Conservation (phyloP, 257 asterid species). For the Salvia rosmarinus region DNA sequence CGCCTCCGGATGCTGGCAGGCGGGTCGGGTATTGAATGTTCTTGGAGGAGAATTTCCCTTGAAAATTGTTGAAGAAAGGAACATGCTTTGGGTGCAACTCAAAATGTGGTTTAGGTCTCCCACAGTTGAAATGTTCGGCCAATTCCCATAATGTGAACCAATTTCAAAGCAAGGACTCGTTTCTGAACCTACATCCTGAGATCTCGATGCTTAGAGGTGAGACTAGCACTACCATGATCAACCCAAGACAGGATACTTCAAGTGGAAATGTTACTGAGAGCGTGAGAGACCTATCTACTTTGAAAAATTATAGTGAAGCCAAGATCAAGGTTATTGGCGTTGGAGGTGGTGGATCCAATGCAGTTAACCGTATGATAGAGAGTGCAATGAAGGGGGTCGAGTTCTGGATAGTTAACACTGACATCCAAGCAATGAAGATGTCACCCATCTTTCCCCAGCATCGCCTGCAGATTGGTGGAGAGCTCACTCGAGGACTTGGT, state of each 20-base stretch:
- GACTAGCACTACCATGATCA: slow-evolving; percentile 45
- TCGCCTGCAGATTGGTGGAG: slow-evolving; percentile 90
- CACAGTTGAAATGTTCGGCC: slow-evolving; percentile 63
- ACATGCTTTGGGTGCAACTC: slow-evolving; percentile 37
- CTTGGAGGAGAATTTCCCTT: slow-evolving; percentile 53
- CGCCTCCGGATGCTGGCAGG: slow-evolving; percentile 58
- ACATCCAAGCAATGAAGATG: slow-evolving; percentile 93
- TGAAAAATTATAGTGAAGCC: slow-evolving; percentile 72
- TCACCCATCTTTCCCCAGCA: slow-evolving; percentile 72
- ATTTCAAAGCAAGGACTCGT: slow-evolving; percentile 70
- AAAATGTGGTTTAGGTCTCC: slow-evolving; percentile 39
- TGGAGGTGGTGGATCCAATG: slow-evolving; percentile 99
- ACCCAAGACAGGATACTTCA: slow-evolving; percentile 57
- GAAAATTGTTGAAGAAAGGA: slow-evolving; percentile 63
- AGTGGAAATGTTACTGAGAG: slow-evolving; percentile 65
- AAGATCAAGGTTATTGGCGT: slow-evolving; percentile 96
- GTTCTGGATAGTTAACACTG: slow-evolving; percentile 98
- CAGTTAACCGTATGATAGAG: slow-evolving; percentile 98
- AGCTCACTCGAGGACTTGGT: slow-evolving; percentile 98
- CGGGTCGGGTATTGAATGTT: slow-evolving; percentile 54
- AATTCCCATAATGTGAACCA: slow-evolving; percentile 66
- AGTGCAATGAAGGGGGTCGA: slow-evolving; percentile 97
- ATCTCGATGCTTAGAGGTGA: slow-evolving; percentile 88
- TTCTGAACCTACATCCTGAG: slow-evolving; percentile 89
- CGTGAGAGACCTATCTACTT: slow-evolving; percentile 48